Evolutionary conservation across 2,329 filamentous ascomycete species (phyloP), one percentile per base, ranked within the genome.

Genomic region (Cephalotrichum gorgonifer): DNA sequence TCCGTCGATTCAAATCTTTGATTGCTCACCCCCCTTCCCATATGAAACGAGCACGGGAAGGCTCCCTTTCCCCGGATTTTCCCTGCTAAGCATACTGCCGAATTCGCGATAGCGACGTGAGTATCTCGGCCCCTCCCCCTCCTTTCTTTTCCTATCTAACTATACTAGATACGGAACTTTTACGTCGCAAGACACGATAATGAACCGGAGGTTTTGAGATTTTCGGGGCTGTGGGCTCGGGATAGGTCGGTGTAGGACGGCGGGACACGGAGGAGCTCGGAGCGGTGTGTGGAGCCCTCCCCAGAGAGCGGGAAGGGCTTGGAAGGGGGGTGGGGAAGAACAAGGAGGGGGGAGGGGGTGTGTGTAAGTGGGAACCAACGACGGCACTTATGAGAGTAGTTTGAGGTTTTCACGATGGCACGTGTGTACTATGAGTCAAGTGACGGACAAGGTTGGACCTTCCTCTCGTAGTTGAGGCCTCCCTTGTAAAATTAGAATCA

Each of bases 191-290:
- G 17, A 22, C 45, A 47, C 45, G 45, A 47, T 47, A 47, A 47
- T 47, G 26, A 27, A n/a, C 33, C 45, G 45, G 45, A 39, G 28
- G 28, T n/a, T 25, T 17, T 9, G 35, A 5, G 5, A 39, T 20
- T 17, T 7, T 39, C 35, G 17, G 17, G 15, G 9, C 11, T 11
- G 35, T 39, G 35, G 35, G 35, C 17, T 39, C 35, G 35, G 35
- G 35, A 20, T n/a, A 20, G 23, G 31, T 47, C 45, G 45, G 45
- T 47, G 31, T 47, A 23, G 22, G n/a, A 31, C 45, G 31, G 45
- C 27, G 43, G 45, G 31, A 25, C 12, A 35, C 45, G 45, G 45
- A 33, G 45, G 33, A 47, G 45, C 33, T 47, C 45, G 45, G 45
- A 47, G 45, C 45, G 45, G 45, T 28, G 33, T 31, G 44, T n/a